Evolutionary conservation across 352 stramenopile species (phyloP), one percentile per base, ranked within the genome.

Genomic region (Globisporangium abappressorium): DNA sequence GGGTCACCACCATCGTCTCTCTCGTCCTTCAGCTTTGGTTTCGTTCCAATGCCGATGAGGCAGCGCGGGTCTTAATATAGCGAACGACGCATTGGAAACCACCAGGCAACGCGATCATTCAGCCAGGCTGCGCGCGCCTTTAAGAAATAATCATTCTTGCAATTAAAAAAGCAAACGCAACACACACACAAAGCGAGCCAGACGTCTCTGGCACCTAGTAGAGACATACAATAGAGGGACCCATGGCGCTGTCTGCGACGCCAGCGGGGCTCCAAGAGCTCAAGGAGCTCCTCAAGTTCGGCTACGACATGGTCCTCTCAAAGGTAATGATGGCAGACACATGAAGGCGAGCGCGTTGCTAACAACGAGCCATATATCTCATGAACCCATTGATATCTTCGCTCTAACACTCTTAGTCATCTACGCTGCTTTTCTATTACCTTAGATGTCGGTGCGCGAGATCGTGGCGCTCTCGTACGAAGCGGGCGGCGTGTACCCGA

Each of bases 401-500:
- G 18, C 7, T 26, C 34, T 55, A 28, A 64, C 28, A 22, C 6
- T 28, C 12, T 49, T 49, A 20, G 11, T 63, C 1, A 3, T 18
- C 26, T 15, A 22, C 46, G 18, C 26, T 8, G 2, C n/a, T 28
- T 11, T 18, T 20, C 6, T 14, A 26, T 9, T 22, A n/a, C 2
- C 3, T 14, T 46, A 92, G 82, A 46, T 85, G 5, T 88, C 84
- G 0, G 68, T 84, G 30, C 65, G 47, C 26, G 72, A 76, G 14
- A 63, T 90, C 56, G 49, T 90, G 3, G 64, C 73, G 24, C 68
- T 79, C 9, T 89, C 84, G 26, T 89, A 80, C 65, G 76, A 84
- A 57, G 78, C 79, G 34, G 82, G 82, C 2, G 79, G 82, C 30
- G 61, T 91, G 33, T 89, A 85, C 62, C 80, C 81, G 49, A 88